phyloP scores from a whole-genome alignment of 768 basidiomycete genomes.

The Mycena haematopus region DNA sequence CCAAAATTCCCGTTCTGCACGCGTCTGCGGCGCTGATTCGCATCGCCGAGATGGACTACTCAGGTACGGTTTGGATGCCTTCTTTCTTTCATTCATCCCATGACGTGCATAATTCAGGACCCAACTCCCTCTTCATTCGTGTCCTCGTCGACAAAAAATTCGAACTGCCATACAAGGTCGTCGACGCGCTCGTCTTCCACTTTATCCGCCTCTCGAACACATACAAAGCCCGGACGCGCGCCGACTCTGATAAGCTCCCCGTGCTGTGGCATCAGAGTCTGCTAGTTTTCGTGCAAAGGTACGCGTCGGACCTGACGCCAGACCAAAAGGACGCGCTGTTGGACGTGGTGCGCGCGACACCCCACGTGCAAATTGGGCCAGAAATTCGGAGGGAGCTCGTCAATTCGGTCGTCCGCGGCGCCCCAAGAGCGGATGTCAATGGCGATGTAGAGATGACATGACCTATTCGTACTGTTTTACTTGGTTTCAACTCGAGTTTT shows the following conservation, averaged over 20 bases:
- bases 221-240: slow-evolving; percentile 74
- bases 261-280: slow-evolving; percentile 99
- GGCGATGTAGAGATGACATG: slow-evolving; percentile 72
- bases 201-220: slow-evolving; percentile 96
- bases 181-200: slow-evolving; percentile 97
- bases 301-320: slow-evolving; percentile 87
- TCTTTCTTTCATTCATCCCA: background rate
- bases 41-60: slow-evolving; percentile 95
- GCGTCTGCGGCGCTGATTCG: slow-evolving; percentile 94
- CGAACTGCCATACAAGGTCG: slow-evolving; percentile 95
- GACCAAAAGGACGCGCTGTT: slow-evolving; percentile 98
- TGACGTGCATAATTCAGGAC: slow-evolving; percentile 53
- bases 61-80: slow-evolving; percentile 54
- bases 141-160: slow-evolving; percentile 98
- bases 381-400: slow-evolving; percentile 93
- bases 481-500: background rate
- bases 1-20: slow-evolving; percentile 95
- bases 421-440: slow-evolving; percentile 65
- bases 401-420: slow-evolving; percentile 86
- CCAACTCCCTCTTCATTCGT: slow-evolving; percentile 96
- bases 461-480: slow-evolving; percentile 22
- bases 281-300: slow-evolving; percentile 94
- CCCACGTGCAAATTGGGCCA: slow-evolving; percentile 85
- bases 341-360: slow-evolving; percentile 86
- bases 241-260: slow-evolving; percentile 83